A percentile compares a stretch with the other conserved stretches of the same genome.
These are phyloP conservation scores for Trapa incisa DNA, from an alignment of 345 rosid species.

Conservation along the genomic window DNA sequence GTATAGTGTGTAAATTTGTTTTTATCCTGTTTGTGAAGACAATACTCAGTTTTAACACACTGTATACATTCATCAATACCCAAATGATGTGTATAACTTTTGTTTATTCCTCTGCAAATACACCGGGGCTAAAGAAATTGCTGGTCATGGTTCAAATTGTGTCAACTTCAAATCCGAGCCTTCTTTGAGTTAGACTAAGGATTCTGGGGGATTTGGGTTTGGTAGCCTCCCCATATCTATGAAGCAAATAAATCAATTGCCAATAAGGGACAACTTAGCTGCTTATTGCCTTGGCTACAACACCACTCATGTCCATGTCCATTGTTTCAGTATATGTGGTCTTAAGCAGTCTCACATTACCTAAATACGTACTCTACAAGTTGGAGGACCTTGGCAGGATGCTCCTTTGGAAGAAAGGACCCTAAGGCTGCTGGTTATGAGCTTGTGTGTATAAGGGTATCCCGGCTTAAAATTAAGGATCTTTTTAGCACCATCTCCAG, in stretches of 20 bases:
- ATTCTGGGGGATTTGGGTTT: constrained; percentile 1
- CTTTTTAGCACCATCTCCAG: constrained; percentile 46
- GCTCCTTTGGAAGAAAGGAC: constrained; percentile 87
- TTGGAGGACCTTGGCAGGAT: constrained; percentile 93
- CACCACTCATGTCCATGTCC: constrained; percentile 9
- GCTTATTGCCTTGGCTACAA: constrained; percentile 52
- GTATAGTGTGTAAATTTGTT: neutral
- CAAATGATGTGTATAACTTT: neutral
- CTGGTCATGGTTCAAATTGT: neutral
- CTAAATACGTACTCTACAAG: constrained; percentile 23
- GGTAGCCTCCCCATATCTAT: constrained; percentile 12
- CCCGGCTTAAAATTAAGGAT: constrained; percentile 31
- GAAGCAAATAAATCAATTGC: neutral
- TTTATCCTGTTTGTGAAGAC: neutral
- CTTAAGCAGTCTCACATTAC: neutral
- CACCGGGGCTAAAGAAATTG: neutral
- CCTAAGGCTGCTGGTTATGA: constrained; percentile 46
- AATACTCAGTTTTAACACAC: neutral
- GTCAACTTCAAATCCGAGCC: neutral
- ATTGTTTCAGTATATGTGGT: constrained; percentile 9
- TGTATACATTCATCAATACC: neutral
- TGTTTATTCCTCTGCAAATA: neutral
- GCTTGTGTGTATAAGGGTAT: neutral
- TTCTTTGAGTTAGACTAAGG: neutral
- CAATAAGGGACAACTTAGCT: constrained; percentile 25